Evolutionary conservation across 345 rosid genomes (phyloP).

Genomic region (Noccaea caerulescens): DNA sequence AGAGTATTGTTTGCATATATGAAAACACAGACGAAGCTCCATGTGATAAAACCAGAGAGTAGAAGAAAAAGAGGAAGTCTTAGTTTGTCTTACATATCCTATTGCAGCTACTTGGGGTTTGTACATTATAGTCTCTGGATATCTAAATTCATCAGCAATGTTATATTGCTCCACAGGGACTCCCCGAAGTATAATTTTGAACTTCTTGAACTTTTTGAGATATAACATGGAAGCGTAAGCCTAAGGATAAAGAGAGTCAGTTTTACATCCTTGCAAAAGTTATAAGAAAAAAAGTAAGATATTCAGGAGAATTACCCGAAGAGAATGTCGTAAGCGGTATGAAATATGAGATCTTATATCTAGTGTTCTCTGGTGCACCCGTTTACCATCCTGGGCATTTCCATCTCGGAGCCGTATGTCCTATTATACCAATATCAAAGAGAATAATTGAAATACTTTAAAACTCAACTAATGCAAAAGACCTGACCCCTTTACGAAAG

Average conservation of each 20-base stretch:
- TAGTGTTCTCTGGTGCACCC: slow-evolving; percentile 35
- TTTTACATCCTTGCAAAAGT: slow-evolving; percentile 11
- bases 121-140: slow-evolving; percentile 53
- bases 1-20: background rate
- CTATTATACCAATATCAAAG: slow-evolving; percentile 40
- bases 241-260: slow-evolving; percentile 47
- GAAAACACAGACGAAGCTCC: background rate
- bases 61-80: slow-evolving; percentile 9
- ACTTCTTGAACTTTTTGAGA: slow-evolving; percentile 71
- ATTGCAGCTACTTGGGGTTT: slow-evolving; percentile 58
- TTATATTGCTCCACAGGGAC: slow-evolving; percentile 67
- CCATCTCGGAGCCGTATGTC: slow-evolving; percentile 83
- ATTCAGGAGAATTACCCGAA: slow-evolving; percentile 57
- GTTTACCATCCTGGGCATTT: slow-evolving; percentile 47
- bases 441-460: background rate
- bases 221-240: slow-evolving; percentile 86
- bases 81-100: slow-evolving; percentile 53
- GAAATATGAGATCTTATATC: slow-evolving; percentile 73
- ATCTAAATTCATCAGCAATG: slow-evolving; percentile 61
- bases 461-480: background rate
- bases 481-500: background rate
- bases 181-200: slow-evolving; percentile 77
- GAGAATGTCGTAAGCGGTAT: slow-evolving; percentile 64
- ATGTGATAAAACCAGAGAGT: background rate
- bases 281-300: slow-evolving; percentile 16